A percentile compares a stretch with the other conserved stretches of the same genome.
Conservation (phyloP, 1,139 yeast species). For the Debaryomycetaceae sp. region DNA sequence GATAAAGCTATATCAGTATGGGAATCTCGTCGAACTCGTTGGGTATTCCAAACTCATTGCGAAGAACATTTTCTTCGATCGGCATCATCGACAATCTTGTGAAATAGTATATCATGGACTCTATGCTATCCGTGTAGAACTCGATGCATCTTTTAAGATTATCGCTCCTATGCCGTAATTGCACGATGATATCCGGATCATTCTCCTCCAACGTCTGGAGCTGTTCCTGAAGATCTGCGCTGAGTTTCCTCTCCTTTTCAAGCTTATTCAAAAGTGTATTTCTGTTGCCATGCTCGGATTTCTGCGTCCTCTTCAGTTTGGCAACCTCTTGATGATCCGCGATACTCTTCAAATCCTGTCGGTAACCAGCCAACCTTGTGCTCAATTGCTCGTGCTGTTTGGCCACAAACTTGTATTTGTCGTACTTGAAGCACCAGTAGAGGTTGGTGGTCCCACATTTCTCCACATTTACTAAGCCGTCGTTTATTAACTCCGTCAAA, state of each 20-base stretch:
- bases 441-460: slow-evolving; percentile 53
- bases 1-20: not conserved
- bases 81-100: slow-evolving; percentile 7
- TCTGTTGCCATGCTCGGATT: slow-evolving; percentile 4
- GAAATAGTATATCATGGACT: slow-evolving; percentile 10
- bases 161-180: slow-evolving; percentile 2
- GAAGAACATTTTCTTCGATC: slow-evolving; percentile 6
- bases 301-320: slow-evolving; percentile 3
- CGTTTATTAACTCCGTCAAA: slow-evolving; percentile 43
- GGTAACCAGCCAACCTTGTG: slow-evolving; percentile 8
- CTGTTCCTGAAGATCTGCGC: slow-evolving; percentile 2
- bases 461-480: slow-evolving; percentile 42
- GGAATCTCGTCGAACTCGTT: slow-evolving; percentile 11
- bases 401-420: slow-evolving; percentile 16
- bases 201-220: slow-evolving; percentile 2
- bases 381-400: slow-evolving; percentile 13
- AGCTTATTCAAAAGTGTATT: slow-evolving; percentile 2
- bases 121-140: slow-evolving; percentile 12
- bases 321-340: slow-evolving; percentile 4
- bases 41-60: slow-evolving; percentile 13
- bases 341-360: slow-evolving; percentile 3
- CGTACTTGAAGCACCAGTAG: slow-evolving; percentile 51
- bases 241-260: not conserved
- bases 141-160: slow-evolving; percentile 8
- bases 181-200: slow-evolving; percentile 3